A percentile compares a stretch with the other conserved stretches of the same genome.
These are phyloP conservation scores for Butyriboletus appendiculatus DNA, from an alignment of 1,284 basidiomycete genomes.

Conservation along the genomic window DNA sequence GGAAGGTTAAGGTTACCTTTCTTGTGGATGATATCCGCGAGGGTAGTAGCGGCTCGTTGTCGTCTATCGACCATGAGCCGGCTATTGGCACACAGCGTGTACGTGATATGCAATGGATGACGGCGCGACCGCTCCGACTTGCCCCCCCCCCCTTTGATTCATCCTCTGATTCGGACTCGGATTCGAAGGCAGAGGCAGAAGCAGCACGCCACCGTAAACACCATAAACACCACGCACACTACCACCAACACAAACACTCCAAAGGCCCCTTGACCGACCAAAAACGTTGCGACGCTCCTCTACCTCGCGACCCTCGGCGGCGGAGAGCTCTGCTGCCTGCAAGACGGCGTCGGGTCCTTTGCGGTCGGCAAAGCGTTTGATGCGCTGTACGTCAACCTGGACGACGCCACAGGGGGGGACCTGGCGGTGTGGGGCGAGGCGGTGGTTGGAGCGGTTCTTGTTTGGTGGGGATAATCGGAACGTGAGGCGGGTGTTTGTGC, in stretches of 20 bases:
- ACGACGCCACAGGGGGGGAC: too few species aligned
- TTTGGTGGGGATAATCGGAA: too few species aligned
- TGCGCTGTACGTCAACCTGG: conserved; percentile 49
- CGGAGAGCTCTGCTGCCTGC: conserved; percentile 77
- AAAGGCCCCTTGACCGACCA: conserved; percentile 49
- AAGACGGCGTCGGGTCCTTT: conserved; percentile 73
- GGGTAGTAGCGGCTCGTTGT: conserved; percentile 90
- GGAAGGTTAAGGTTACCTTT: conserved; percentile 46
- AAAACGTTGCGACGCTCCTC: conserved; percentile 74
- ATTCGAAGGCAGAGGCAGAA: background rate
- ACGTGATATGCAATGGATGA: conserved; percentile 57
- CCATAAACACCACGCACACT: background rate
- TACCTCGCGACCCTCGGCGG: conserved; percentile 93
- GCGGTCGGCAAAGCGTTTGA: conserved; percentile 86
- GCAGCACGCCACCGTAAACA: background rate
- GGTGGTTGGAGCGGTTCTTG: too few species aligned
- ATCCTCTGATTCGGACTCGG: conserved; percentile 3
- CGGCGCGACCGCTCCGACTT: background rate
- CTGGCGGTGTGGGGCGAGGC: too few species aligned
- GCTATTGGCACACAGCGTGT: background rate
- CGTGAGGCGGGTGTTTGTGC: too few species aligned
- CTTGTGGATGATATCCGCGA: conserved; percentile 74
- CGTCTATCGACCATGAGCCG: conserved; percentile 50
- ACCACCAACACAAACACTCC: background rate
- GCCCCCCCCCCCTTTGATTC: background rate